Evolutionary conservation across 1,139 yeast species (phyloP), one percentile per base, ranked within the genome.

Genomic region (Yamadazyma epiphylla): DNA sequence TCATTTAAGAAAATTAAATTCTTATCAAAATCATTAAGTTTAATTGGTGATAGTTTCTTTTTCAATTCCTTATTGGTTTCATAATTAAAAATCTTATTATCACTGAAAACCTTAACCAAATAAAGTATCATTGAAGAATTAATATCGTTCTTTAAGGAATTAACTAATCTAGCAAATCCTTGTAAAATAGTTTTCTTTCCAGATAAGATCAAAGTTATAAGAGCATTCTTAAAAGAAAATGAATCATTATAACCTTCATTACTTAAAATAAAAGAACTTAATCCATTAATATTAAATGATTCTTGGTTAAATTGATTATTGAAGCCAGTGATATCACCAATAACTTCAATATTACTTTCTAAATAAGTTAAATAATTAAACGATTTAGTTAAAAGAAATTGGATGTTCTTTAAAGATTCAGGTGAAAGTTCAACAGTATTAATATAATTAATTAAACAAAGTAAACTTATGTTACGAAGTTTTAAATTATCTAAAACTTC

Each of bases 401-500:
- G 73, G 19, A 67, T 48, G 35, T 64, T 74, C 41, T 64, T 66
- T 29, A 63, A 53, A 5, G 65, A 53, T 31, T 68, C 74, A 0
- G 73, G 71, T 0, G 70, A 55, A 25, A 63, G 48, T 6, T 64
- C 64, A 12, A 64, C 68, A 0, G 63, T 54, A 23, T 50, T 53
- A 32, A 68, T 53, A 33, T 67, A 67, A 33, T 66, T 67, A 32
- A 62, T 51, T 29, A 69, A 55, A 42, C 74, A 67, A 5, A 58
- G 49, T 39, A 68, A 57, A 51, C 71, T 59, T 31, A 59, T 53
- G 31, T 59, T 65, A 37, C 74, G 52, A 22, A 66, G 46, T 36
- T 58, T 59, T 33, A 68, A 52, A 39, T 68, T 66, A n/a, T 57
- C 56, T 12, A 59, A 36, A 7, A 66, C 49, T 30, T 65, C 71